phyloP scores from a whole-genome alignment of 352 stramenopile genomes.

The Pilasporangium apinafurcum region DNA sequence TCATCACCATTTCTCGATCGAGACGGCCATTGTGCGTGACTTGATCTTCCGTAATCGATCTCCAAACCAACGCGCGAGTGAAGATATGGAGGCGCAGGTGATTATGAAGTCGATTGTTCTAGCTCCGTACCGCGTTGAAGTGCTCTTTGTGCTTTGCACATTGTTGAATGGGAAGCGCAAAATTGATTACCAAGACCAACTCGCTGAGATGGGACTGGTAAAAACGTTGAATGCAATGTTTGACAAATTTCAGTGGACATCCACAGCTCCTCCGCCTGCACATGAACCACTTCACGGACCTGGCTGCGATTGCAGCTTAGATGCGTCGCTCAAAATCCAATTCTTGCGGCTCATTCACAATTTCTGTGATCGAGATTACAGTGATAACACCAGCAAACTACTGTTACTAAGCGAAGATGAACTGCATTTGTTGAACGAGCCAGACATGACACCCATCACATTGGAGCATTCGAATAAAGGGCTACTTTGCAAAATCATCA shows the following conservation, averaged over 20 bases:
- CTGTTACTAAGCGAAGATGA: slow-evolving; percentile 72
- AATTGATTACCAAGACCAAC: slow-evolving; percentile 85
- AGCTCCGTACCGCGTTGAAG: slow-evolving; percentile 91
- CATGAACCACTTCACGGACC: slow-evolving; percentile 67
- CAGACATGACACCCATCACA: slow-evolving; percentile 42
- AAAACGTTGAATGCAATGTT: slow-evolving; percentile 92
- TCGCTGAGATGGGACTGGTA: slow-evolving; percentile 87
- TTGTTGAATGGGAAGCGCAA: slow-evolving; percentile 94
- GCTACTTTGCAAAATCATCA: slow-evolving; percentile 88
- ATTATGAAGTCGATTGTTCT: slow-evolving; percentile 93
- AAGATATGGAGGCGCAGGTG: slow-evolving; percentile 70
- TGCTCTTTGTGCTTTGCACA: slow-evolving; percentile 96
- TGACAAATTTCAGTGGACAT: slow-evolving; percentile 89
- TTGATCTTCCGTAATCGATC: slow-evolving; percentile 66
- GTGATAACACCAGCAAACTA: slow-evolving; percentile 77
- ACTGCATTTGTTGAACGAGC: slow-evolving; percentile 38
- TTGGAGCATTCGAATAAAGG: slow-evolving; percentile 69
- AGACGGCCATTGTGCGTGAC: slow-evolving; percentile 62
- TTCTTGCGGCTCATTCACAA: slow-evolving; percentile 95
- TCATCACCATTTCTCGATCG: slow-evolving; percentile 44
- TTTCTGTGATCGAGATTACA: slow-evolving; percentile 93
- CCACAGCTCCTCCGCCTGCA: slow-evolving; percentile 25
- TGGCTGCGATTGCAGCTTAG: slow-evolving; percentile 92
- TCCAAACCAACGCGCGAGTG: slow-evolving; percentile 38
- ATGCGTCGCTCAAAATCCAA: slow-evolving; percentile 93